Base-by-base conservation (phyloP, 169 alveolate genomes). In the Plasmodium fragile region DNA sequence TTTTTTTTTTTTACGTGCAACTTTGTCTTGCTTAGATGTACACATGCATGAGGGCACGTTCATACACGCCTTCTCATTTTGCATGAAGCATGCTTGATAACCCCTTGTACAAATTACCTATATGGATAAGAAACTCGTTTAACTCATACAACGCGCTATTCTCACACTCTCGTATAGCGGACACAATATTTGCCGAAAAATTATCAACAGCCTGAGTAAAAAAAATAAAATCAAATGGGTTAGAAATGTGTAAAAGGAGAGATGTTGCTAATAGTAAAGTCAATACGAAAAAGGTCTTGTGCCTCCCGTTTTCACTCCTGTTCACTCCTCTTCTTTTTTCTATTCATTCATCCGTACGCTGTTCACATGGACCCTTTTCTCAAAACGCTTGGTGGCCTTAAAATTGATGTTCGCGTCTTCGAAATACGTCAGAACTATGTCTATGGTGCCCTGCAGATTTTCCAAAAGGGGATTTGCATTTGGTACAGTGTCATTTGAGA, bases 341-440 rank as follows among this genome's bases (percentile, higher is more conserved):
- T 3, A 16, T 82, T 34, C 32, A 32, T 28, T 78, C 72, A 39
- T 77, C 28, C 73, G 5, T 87, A 87, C 93, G 30, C 30, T 87
- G 32, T 77, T 65, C 34, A 87, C 93, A 22, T 39, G 49, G 45
- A 87, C 71, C 16, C 11, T 87, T 87, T 87, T 78, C 70, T 87
- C 93, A 71, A 87, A 87, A 22, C 25, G 13, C 71, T 77, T 78
- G 52, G 82, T 25, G 59, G 93, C 80, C 65, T 87, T 87, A 78
- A 87, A 78, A 45, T 87, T 87, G 80, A 87, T 87, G 49, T 77
- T 87, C 13, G 93, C 93, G 34, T 87, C 93, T 65, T 87, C 93
- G 81, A 87, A 87, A 78, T 87, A 87, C 18, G 89, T 87, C 32
- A 87, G 87, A 36, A 43, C 52, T 77, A 87, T n/a, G 49, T 87